phyloP scores from a whole-genome alignment of 768 basidiomycete genomes.

The Zangia roseola region DNA sequence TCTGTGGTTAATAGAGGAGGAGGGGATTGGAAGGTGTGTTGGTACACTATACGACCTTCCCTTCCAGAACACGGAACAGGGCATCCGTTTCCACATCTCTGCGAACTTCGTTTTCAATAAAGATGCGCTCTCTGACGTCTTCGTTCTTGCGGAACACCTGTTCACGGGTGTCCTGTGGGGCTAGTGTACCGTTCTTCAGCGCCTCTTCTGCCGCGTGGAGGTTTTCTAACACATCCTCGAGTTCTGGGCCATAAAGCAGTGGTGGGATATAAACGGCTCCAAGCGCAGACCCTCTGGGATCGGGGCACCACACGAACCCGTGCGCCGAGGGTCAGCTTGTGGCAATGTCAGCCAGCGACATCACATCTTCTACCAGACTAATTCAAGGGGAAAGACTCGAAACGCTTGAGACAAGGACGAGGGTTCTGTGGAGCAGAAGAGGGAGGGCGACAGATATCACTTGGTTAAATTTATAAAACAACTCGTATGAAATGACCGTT shows the following conservation, averaged over 20 bases:
- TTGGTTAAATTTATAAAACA: too few relatives aligned
- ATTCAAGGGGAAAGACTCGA: constrained; percentile 44
- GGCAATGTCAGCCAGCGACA: constrained; percentile 17
- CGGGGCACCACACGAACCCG: not conserved
- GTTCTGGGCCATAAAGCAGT: constrained; percentile 26
- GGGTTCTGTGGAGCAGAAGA: constrained; percentile 27
- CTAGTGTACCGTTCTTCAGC: constrained; percentile 46
- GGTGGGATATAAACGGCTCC: constrained; percentile 17
- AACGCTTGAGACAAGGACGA: constrained; percentile 34
- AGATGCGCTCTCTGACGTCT: constrained; percentile 60
- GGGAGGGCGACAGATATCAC: constrained; percentile 33
- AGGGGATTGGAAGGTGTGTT: constrained; percentile 21
- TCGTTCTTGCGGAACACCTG: constrained; percentile 62
- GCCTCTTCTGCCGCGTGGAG: constrained; percentile 55
- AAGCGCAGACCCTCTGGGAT: too few relatives aligned
- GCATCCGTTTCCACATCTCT: constrained; percentile 52
- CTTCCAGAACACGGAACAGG: constrained; percentile 28
- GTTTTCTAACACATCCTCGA: constrained; percentile 53
- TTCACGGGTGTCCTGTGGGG: constrained; percentile 61
- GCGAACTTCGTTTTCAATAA: constrained; percentile 56
- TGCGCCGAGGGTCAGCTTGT: constrained; percentile 26
- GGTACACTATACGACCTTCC: constrained; percentile 24
- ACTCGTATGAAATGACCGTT: too few relatives aligned
- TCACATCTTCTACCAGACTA: constrained; percentile 31
- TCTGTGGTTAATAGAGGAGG: constrained; percentile 15